phyloP scores from a whole-genome alignment of 2,329 filamentous ascomycete species.

The Diaporthe australafricana region DNA sequence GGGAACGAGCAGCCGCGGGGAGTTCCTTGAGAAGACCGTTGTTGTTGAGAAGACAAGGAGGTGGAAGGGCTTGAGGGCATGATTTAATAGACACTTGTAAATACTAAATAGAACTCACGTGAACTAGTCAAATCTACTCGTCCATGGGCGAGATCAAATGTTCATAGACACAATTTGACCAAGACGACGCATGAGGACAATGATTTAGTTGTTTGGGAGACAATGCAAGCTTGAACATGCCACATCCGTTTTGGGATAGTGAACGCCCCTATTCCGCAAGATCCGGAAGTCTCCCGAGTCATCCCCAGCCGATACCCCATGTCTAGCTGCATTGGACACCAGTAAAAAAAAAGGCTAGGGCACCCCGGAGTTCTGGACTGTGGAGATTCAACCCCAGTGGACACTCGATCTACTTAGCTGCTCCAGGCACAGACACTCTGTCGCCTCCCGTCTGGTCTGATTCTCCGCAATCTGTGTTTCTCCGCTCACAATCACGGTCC shows the following conservation, averaged over 20 bases:
- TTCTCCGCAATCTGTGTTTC: constrained; percentile 16
- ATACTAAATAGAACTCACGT: not conserved
- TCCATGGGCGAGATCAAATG: not conserved
- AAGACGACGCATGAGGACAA: not conserved
- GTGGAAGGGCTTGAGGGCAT: constrained; percentile 15
- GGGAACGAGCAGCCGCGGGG: constrained; percentile 46
- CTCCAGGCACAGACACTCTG: not conserved
- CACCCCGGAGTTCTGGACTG: constrained; percentile 23
- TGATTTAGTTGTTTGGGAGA: not conserved
- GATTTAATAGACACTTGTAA: not conserved
- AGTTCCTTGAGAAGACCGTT: not conserved
- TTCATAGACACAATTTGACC: not conserved
- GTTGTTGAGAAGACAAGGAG: constrained; percentile 3
- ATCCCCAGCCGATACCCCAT: constrained; percentile 17
- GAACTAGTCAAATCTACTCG: no score
- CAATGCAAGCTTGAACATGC: not conserved
- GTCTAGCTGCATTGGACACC: constrained; percentile 11
- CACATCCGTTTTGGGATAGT: constrained; percentile 6
- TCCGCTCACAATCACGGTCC: not conserved
- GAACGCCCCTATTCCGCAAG: constrained; percentile 20
- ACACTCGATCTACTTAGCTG: not conserved
- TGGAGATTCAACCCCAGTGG: not conserved
- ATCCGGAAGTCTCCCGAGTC: constrained; percentile 23
- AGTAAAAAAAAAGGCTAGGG: not conserved
- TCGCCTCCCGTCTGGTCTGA: not conserved